Percentiles rank a stretch among this genome's conserved stretches.
Conservation (phyloP, 768 basidiomycete genomes). For the Floccularia luteovirens region DNA sequence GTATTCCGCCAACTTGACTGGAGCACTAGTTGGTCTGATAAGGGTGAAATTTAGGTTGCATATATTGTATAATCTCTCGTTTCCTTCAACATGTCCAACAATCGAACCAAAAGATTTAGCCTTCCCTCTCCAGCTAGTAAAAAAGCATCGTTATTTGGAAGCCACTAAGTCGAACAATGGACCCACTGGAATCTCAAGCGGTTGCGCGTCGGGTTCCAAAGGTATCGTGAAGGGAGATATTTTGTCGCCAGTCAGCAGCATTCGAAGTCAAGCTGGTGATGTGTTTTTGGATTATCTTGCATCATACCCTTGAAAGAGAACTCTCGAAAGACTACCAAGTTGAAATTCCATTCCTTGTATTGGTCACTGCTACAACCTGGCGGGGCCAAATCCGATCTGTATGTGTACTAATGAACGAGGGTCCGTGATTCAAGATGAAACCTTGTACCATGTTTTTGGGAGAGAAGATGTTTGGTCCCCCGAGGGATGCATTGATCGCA, state of each 20-base stretch:
- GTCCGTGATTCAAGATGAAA: background rate
- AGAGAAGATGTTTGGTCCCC: conserved; percentile 52
- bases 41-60: conserved; percentile 45
- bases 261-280: background rate
- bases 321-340: conserved; percentile 56
- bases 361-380: conserved; percentile 63
- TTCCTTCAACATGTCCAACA: conserved; percentile 51
- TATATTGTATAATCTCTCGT: conserved; percentile 55
- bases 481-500: conserved; percentile 33
- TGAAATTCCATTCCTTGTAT: conserved; percentile 60
- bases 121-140: conserved; percentile 49
- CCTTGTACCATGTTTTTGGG: conserved; percentile 53
- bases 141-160: background rate
- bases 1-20: conserved; percentile 52
- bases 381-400: conserved; percentile 54
- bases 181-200: conserved; percentile 47
- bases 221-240: conserved; percentile 60
- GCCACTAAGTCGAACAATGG: background rate
- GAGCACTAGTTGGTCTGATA: conserved; percentile 14
- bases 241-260: conserved; percentile 42
- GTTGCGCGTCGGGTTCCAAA: conserved; percentile 39
- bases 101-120: conserved; percentile 77
- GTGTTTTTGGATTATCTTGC: conserved; percentile 30
- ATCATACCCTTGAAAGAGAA: conserved; percentile 70
- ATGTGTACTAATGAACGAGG: background rate